Base-by-base conservation (phyloP, 73 alveolate genomes). In the Durusdinium trenchii region DNA sequence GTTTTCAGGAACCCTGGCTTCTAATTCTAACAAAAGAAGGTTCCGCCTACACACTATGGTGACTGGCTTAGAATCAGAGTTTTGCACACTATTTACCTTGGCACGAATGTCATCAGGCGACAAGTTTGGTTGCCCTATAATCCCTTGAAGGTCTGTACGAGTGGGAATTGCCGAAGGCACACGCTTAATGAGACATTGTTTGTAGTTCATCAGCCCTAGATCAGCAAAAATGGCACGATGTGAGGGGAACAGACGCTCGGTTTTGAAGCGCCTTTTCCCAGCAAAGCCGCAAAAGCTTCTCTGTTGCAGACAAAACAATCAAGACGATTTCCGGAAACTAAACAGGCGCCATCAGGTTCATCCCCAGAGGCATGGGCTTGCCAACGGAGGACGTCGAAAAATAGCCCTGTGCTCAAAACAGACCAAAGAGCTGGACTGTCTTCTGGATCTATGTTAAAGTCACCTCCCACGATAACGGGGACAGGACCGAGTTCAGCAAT, bases 401-500 rank as follows among this genome's bases (percentile, higher is more conserved):
- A 42, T 4, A 9, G 23, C 26, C 86, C 86, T 3, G 86, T 28
- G 52, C 86, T 51, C 28, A 75, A 38, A 6, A 51, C 86, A 32
- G 86, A 75, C 28, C 47, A 20, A n/a, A 75, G 26, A 48, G 32
- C 52, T n/a, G 86, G 86, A 38, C 86, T 75, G 52, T 75, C 86
- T 9, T 42, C 52, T 3, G 32, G 26, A 28, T 75, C 86, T 9
- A 75, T 75, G 52, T 75, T 75, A 36, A 75, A 42, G 32, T 75
- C 86, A 38, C 86, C 86, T 32, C 54, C 86, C 9, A 75, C 36
- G 86, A 75, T 36, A n/a, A 75, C 38, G 26, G 86, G 86, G 32
- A 75, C 86, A 26, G 26, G 32, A 5, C 86, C 86, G 4, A 75
- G 32, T 12, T 48, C 16, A 20, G 86, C 86, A 48, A 75, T 6